These are phyloP conservation scores for Diplocarpon rosae DNA, from an alignment of 2,329 filamentous ascomycete species.

Conservation along the genomic window DNA sequence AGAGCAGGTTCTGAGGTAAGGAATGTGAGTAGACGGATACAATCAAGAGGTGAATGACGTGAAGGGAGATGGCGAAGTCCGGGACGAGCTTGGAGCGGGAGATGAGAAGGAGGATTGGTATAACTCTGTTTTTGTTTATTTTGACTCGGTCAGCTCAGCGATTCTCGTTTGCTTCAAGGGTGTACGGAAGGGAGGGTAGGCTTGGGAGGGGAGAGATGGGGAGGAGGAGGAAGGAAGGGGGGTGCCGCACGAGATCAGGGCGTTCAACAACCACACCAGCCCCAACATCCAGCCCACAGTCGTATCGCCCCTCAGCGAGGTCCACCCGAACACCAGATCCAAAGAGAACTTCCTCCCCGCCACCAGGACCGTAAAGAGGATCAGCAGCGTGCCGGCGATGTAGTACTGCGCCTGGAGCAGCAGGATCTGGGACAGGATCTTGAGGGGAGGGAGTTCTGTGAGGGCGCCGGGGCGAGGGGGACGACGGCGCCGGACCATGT, in stretches of 20 bases:
- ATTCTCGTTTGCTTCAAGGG: background rate
- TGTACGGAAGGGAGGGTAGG: background rate
- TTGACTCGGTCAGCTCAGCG: background rate
- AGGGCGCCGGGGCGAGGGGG: constrained; percentile 55
- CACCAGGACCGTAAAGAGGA: constrained; percentile 57
- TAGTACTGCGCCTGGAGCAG: constrained; percentile 57
- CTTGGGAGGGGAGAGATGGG: background rate
- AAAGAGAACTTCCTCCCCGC: constrained; percentile 48
- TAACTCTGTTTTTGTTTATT: constrained; percentile 44
- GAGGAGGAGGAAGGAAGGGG: constrained; percentile 7
- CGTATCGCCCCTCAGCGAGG: constrained; percentile 52
- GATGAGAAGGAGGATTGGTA: constrained; percentile 74
- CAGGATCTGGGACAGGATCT: constrained; percentile 56
- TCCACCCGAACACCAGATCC: constrained; percentile 53
- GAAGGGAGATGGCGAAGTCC: constrained; percentile 85
- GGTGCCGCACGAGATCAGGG: constrained; percentile 46
- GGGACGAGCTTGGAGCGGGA: constrained; percentile 87
- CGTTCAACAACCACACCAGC: constrained; percentile 56
- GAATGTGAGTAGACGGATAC: constrained; percentile 68
- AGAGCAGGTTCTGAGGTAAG: constrained; percentile 68
- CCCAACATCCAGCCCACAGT: constrained; percentile 60
- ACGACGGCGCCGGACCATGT: constrained; percentile 40
- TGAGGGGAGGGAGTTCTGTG: constrained; percentile 53
- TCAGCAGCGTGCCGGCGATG: constrained; percentile 46
- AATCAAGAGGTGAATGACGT: constrained; percentile 69